A percentile compares a stretch with the other conserved stretches of the same genome.
phyloP scores from a whole-genome alignment of 2,329 filamentous ascomycete species.

The Claviceps sp. region DNA sequence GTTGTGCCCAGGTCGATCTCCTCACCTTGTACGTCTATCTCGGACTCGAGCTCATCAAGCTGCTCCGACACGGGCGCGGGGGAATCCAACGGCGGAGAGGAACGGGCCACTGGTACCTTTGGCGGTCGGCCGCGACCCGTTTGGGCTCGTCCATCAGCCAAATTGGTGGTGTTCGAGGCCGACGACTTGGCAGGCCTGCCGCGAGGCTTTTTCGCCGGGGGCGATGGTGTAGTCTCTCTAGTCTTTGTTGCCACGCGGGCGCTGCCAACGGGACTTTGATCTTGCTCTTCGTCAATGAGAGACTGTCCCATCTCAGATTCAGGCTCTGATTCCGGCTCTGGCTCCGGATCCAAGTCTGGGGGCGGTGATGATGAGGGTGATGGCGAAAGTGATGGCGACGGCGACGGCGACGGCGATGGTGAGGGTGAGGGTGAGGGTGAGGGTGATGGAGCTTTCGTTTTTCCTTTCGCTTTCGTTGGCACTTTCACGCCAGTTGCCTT shows the following conservation, averaged over 20 bases:
- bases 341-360: neutral
- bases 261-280: slow-evolving; percentile 22
- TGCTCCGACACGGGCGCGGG: neutral
- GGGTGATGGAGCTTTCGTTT: slow-evolving; percentile 22
- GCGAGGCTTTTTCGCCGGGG: slow-evolving; percentile 13
- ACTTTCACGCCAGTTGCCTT: slow-evolving; percentile 15
- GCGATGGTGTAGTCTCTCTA: slow-evolving; percentile 10
- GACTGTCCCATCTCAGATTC: slow-evolving; percentile 8
- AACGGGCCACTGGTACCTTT: slow-evolving; percentile 7
- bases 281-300: slow-evolving; percentile 11
- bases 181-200: slow-evolving; percentile 11
- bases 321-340: slow-evolving; percentile 7
- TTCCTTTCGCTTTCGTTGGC: too few species aligned
- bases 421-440: slow-evolving; percentile 10
- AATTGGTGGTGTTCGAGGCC: slow-evolving; percentile 5
- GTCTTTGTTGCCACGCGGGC: slow-evolving; percentile 29
- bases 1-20: neutral
- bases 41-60: slow-evolving; percentile 7
- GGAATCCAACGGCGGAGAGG: neutral
- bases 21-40: slow-evolving; percentile 1
- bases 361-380: neutral
- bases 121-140: slow-evolving; percentile 18
- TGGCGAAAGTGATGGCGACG: slow-evolving; percentile 13
- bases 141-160: slow-evolving; percentile 13
- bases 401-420: neutral